Evolutionary conservation across 2,329 filamentous ascomycete genomes (phyloP).

Genomic region (Emergomyces pasteurianus): DNA sequence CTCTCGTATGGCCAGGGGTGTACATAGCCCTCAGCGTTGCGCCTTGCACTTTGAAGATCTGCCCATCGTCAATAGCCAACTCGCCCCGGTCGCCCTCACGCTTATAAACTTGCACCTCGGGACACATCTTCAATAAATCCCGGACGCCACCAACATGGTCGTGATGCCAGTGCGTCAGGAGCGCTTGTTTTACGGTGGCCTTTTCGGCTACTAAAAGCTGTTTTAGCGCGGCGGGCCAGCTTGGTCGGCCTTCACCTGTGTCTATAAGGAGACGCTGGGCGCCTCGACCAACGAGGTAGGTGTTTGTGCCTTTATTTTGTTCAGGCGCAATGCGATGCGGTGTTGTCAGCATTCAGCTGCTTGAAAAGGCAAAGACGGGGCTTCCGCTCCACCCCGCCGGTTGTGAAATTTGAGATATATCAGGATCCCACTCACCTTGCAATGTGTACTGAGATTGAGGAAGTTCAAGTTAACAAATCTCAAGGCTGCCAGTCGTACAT

Average conservation of each 20-base stretch:
- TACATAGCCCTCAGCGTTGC: constrained; percentile 54
- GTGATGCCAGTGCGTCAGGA: constrained; percentile 86
- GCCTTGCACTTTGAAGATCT: constrained; percentile 41
- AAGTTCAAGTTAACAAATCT: neutral
- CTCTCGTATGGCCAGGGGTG: constrained; percentile 64
- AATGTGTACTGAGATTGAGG: constrained; percentile 40
- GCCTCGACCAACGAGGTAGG: constrained; percentile 78
- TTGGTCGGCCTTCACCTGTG: constrained; percentile 68
- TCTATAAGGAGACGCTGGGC: constrained; percentile 67
- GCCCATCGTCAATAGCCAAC: constrained; percentile 43
- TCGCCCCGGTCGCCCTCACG: constrained; percentile 44
- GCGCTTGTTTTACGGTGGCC: constrained; percentile 53
- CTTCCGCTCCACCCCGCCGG: neutral
- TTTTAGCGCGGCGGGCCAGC: constrained; percentile 59
- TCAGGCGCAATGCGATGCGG: neutral
- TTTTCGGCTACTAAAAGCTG: constrained; percentile 54
- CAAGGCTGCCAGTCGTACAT: neutral
- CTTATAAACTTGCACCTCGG: constrained; percentile 55
- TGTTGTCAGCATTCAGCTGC: neutral
- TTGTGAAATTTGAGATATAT: neutral
- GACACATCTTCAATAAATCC: constrained; percentile 55
- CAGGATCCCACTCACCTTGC: constrained; percentile 35
- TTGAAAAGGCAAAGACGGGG: neutral
- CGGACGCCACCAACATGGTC: constrained; percentile 72
- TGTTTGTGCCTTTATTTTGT: constrained; percentile 61